phyloP scores from a whole-genome alignment of 2,329 filamentous ascomycete species.

The Paecilomyces dactylethromorphus region DNA sequence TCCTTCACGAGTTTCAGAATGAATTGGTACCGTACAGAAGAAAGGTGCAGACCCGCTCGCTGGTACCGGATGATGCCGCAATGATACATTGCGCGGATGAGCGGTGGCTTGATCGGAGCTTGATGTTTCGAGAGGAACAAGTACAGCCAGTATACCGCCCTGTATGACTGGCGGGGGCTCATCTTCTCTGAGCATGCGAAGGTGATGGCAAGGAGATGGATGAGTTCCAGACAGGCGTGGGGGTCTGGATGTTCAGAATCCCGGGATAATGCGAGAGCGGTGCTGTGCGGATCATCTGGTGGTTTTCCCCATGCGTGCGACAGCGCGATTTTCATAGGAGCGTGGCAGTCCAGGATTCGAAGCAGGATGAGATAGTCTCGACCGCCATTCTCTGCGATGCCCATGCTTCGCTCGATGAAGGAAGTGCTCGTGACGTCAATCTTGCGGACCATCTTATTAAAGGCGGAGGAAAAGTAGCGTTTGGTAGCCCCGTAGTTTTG shows the following conservation, averaged over 20 bases:
- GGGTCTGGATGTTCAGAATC: slow-evolving; percentile 22
- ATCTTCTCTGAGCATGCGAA: slow-evolving; percentile 33
- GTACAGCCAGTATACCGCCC: slow-evolving; percentile 43
- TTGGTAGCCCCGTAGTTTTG: slow-evolving; percentile 19
- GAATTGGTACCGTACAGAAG: slow-evolving; percentile 32
- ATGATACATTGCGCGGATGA: slow-evolving; percentile 45
- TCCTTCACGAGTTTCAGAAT: slow-evolving; percentile 37
- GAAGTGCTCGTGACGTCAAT: slow-evolving; percentile 27
- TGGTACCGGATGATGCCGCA: slow-evolving; percentile 42
- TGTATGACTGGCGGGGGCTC: slow-evolving; percentile 35
- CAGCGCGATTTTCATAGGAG: slow-evolving; percentile 30
- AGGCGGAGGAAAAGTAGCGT: slow-evolving; percentile 18
- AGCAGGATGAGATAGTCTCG: slow-evolving; percentile 21
- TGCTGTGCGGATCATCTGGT: slow-evolving; percentile 15
- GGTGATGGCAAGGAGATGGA: slow-evolving; percentile 40
- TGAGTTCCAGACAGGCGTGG: slow-evolving; percentile 32
- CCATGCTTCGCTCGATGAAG: slow-evolving; percentile 24
- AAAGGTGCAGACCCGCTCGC: slow-evolving; percentile 27
- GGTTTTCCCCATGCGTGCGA: slow-evolving; percentile 20
- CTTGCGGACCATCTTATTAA: slow-evolving; percentile 23
- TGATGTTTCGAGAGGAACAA: slow-evolving; percentile 35
- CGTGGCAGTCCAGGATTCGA: slow-evolving; percentile 29
- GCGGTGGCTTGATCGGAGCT: slow-evolving; percentile 35
- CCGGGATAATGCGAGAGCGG: slow-evolving; percentile 13
- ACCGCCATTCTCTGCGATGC: slow-evolving; percentile 23